These are phyloP conservation scores for Zangia roseola DNA, from an alignment of 768 basidiomycete species.

Conservation along the genomic window DNA sequence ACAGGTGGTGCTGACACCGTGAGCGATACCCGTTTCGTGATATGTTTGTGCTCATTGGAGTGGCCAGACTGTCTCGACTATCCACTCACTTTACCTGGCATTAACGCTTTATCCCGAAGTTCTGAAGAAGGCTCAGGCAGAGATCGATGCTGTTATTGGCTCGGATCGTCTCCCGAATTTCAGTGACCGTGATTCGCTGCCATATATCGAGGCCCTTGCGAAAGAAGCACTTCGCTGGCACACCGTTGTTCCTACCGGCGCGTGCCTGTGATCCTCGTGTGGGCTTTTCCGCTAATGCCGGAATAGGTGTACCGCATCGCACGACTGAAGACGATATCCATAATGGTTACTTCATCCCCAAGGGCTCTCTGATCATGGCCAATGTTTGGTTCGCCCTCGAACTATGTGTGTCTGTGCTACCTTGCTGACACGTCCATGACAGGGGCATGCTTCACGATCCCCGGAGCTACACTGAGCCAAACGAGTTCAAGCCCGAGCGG, in stretches of 20 bases:
- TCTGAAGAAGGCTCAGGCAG: slow-evolving; percentile 57
- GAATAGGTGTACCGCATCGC: slow-evolving; percentile 43
- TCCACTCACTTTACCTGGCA: slow-evolving; percentile 62
- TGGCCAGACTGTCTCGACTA: slow-evolving; percentile 56
- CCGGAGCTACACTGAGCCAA: slow-evolving; percentile 49
- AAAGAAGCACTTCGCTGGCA: slow-evolving; percentile 56
- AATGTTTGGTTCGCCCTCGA: slow-evolving; percentile 18
- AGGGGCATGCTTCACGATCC: slow-evolving; percentile 36
- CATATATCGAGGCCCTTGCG: slow-evolving; percentile 58
- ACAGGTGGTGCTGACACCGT: slow-evolving; percentile 50
- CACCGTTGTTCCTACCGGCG: slow-evolving; percentile 39
- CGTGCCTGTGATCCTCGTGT: slow-evolving; percentile 23
- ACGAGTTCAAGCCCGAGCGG: slow-evolving; percentile 58
- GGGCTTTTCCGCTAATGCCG: slow-evolving; percentile 30
- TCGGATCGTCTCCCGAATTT: slow-evolving; percentile 59
- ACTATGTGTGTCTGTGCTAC: background rate
- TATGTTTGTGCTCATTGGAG: slow-evolving; percentile 6
- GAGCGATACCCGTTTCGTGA: slow-evolving; percentile 6
- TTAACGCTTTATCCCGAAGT: slow-evolving; percentile 56
- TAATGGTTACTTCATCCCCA: slow-evolving; percentile 60
- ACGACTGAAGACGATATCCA: slow-evolving; percentile 60
- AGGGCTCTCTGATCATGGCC: slow-evolving; percentile 33
- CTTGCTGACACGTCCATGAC: background rate
- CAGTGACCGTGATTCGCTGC: slow-evolving; percentile 54
- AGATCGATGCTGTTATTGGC: slow-evolving; percentile 61